A percentile compares a stretch with the other conserved stretches of the same genome.
phyloP scores from a whole-genome alignment of 2,329 filamentous ascomycete genomes.

The Coniella lustricola region DNA sequence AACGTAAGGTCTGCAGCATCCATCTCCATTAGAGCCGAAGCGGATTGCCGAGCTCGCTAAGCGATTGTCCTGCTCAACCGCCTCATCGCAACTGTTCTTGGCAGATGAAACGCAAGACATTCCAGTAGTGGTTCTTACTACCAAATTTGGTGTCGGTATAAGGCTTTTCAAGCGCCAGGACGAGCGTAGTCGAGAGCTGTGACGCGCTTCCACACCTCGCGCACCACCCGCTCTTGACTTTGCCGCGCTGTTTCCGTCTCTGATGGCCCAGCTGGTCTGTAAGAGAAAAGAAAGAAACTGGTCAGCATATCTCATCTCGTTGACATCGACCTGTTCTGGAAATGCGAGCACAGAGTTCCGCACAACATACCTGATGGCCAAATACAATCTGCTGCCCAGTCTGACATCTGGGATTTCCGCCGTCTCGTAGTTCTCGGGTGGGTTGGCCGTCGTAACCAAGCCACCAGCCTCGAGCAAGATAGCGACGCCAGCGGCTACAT shows the following conservation, averaged over 20 bases:
- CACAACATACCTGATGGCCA: slow-evolving; percentile 55
- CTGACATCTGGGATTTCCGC: slow-evolving; percentile 52
- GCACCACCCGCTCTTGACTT: slow-evolving; percentile 61
- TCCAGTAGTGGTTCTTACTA: not conserved
- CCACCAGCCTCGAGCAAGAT: slow-evolving; percentile 69
- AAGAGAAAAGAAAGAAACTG: not conserved
- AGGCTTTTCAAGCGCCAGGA: slow-evolving; percentile 42
- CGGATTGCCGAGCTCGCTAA: too few relatives aligned
- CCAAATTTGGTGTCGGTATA: not conserved
- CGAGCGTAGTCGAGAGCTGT: slow-evolving; percentile 58
- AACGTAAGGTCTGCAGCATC: slow-evolving; percentile 1
- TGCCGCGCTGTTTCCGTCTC: slow-evolving; percentile 56
- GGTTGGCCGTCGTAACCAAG: slow-evolving; percentile 66
- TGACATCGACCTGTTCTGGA: too few relatives aligned
- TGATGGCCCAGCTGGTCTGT: slow-evolving; percentile 57
- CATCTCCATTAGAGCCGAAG: slow-evolving; percentile 31
- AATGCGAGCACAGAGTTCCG: too few relatives aligned
- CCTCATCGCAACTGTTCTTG: not conserved
- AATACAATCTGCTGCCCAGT: slow-evolving; percentile 62
- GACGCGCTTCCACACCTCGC: slow-evolving; percentile 68
- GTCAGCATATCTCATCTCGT: not conserved
- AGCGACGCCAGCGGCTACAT: slow-evolving; percentile 69
- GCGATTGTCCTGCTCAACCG: not conserved
- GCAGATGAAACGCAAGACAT: too few relatives aligned
- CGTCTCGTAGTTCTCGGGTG: slow-evolving; percentile 49